These are phyloP conservation scores for Cephalotrichum gorgonifer DNA, from an alignment of 2,329 filamentous ascomycete species.

Conservation along the genomic window DNA sequence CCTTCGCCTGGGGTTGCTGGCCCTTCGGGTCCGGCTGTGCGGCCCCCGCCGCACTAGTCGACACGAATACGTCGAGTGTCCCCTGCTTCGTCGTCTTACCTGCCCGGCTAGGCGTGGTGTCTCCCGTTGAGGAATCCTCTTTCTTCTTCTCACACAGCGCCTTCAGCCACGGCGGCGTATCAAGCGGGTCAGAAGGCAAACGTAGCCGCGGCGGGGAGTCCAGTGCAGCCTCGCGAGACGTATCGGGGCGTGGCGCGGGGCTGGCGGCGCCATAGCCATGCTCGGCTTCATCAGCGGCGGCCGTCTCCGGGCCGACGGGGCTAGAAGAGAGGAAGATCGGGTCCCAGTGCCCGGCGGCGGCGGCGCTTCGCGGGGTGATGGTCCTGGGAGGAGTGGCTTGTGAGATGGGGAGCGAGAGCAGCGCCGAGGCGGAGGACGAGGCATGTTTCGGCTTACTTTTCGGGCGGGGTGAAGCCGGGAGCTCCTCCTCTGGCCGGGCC, in stretches of 20 bases:
- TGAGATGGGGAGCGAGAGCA: constrained; percentile 30
- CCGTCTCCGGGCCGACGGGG: constrained; percentile 17
- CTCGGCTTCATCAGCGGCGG: background rate
- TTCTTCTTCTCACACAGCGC: background rate
- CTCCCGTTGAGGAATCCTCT: background rate
- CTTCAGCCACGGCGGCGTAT: constrained; percentile 4
- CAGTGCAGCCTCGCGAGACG: background rate
- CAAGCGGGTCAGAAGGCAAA: constrained; percentile 4
- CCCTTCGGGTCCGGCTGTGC: background rate
- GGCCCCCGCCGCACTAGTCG: background rate
- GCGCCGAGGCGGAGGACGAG: background rate
- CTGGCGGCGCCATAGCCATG: background rate
- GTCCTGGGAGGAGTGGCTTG: constrained; percentile 27
- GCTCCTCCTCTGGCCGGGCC: background rate
- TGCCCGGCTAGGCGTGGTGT: background rate
- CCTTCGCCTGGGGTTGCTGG: background rate
- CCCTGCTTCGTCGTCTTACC: background rate
- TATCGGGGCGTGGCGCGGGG: background rate
- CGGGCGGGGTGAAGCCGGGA: background rate
- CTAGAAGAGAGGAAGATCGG: constrained; percentile 35
- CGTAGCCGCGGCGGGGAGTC: constrained; percentile 1
- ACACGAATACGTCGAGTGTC: constrained; percentile 2
- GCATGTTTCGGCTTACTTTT: constrained; percentile 2
- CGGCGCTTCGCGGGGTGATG: constrained; percentile 18
- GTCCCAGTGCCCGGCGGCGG: constrained; percentile 22